Percentiles rank a stretch among this genome's conserved stretches.
phyloP scores from a whole-genome alignment of 495 filamentous ascomycete species.

The Podospora pseudocomata region DNA sequence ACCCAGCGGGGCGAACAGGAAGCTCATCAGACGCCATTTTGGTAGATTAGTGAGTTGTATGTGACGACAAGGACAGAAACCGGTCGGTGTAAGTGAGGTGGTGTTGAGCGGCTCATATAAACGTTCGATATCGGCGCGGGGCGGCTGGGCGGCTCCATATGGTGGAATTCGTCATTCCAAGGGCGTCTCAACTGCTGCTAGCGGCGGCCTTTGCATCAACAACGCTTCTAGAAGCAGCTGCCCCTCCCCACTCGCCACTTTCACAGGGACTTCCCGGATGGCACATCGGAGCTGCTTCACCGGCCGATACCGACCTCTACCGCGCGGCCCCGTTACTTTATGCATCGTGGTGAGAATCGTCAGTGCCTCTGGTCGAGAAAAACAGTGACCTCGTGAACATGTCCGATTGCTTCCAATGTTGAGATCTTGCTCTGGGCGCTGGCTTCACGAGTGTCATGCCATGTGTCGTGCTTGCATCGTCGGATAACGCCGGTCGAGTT shows the following conservation, averaged over 20 bases:
- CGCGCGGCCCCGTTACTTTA: too few relatives aligned
- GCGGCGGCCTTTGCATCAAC: neutral
- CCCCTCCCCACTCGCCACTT: neutral
- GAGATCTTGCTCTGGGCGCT: too few relatives aligned
- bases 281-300: neutral
- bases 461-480: neutral
- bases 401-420: too few relatives aligned
- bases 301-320: neutral
- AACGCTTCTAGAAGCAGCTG: slow-evolving; percentile 1
- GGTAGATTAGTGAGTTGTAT: neutral
- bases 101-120: neutral
- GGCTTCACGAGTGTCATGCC: too few relatives aligned
- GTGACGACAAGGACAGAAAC: neutral
- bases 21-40: neutral
- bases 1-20: neutral
- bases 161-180: slow-evolving; percentile 18
- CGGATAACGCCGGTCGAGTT: neutral
- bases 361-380: too few relatives aligned
- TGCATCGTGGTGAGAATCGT: too few relatives aligned
- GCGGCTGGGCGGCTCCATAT: slow-evolving; percentile 14
- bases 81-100: neutral
- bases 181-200: slow-evolving; percentile 16
- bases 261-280: neutral
- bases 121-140: slow-evolving; percentile 19
- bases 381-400: neutral